Evolutionary conservation across 225 moss, liverwort and hornwort genomes (phyloP).

Genomic region (Asterella californica): DNA sequence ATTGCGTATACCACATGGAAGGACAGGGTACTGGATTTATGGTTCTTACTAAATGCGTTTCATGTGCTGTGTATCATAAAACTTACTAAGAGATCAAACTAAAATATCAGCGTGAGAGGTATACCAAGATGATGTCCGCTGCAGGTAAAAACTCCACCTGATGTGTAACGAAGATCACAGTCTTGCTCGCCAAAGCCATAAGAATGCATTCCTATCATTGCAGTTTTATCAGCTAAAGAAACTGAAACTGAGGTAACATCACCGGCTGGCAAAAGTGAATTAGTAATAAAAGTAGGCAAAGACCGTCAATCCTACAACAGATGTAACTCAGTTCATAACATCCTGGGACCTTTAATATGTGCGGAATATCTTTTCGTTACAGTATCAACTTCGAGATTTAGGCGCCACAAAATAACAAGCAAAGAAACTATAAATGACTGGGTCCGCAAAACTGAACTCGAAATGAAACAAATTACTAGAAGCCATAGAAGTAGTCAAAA

Average conservation of each 20-base stretch:
- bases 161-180: slow-evolving; percentile 69
- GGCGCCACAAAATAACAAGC: background rate
- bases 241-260: background rate
- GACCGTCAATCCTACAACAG: background rate
- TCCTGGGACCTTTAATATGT: background rate
- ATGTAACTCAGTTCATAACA: background rate
- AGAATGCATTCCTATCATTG: slow-evolving; percentile 47
- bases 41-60: background rate
- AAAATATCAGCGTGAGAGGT: background rate
- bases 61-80: background rate
- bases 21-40: background rate
- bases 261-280: background rate
- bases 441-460: background rate
- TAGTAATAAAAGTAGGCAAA: background rate
- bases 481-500: too few relatives aligned
- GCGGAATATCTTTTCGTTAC: background rate
- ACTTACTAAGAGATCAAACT: background rate
- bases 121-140: slow-evolving; percentile 71
- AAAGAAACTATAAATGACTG: background rate
- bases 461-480: too few relatives aligned
- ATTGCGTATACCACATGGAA: background rate
- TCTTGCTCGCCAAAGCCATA: slow-evolving; percentile 49
- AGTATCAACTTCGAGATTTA: background rate
- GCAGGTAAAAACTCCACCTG: slow-evolving; percentile 64
- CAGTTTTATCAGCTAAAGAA: background rate